Percentiles rank a stretch among this genome's conserved stretches.
phyloP scores from a whole-genome alignment of 1,139 yeast genomes.

The Pichia inconspicua region DNA sequence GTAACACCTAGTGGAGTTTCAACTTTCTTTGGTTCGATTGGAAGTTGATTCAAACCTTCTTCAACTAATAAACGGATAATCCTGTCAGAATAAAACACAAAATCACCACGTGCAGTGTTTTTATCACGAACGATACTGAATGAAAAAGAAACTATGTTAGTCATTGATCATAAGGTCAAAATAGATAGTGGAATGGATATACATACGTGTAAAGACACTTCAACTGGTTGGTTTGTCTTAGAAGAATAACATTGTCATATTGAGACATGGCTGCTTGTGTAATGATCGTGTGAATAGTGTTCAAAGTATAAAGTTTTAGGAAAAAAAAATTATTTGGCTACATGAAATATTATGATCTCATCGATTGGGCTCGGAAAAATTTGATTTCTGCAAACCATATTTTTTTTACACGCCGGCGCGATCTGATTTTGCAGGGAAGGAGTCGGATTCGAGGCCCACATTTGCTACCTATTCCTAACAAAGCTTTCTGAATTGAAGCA shows the following conservation, averaged over 20 bases:
- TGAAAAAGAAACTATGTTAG: background rate
- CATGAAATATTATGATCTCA: background rate
- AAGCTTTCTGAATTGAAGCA: no score
- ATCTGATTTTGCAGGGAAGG: no score
- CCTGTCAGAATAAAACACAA: constrained; percentile 90
- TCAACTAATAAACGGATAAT: constrained; percentile 89
- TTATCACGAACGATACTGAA: constrained; percentile 70
- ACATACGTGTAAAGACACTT: constrained; percentile 68
- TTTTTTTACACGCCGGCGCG: no score
- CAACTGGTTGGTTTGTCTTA: constrained; percentile 86
- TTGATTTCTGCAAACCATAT: no score
- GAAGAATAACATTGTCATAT: constrained; percentile 50
- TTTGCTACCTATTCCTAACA: no score
- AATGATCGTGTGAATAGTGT: no score
- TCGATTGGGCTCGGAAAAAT: no score
- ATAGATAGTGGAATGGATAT: background rate
- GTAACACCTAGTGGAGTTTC: constrained; percentile 70
- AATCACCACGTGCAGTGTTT: constrained; percentile 76
- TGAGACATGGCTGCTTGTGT: constrained; percentile 12
- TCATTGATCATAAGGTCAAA: background rate
- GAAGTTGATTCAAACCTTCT: constrained; percentile 88
- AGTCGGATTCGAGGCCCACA: no score
- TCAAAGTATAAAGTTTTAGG: background rate
- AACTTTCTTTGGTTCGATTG: constrained; percentile 62
- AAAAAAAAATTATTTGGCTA: background rate